These are phyloP conservation scores for Boletus speciosus DNA, from an alignment of 768 basidiomycete species.

Conservation along the genomic window DNA sequence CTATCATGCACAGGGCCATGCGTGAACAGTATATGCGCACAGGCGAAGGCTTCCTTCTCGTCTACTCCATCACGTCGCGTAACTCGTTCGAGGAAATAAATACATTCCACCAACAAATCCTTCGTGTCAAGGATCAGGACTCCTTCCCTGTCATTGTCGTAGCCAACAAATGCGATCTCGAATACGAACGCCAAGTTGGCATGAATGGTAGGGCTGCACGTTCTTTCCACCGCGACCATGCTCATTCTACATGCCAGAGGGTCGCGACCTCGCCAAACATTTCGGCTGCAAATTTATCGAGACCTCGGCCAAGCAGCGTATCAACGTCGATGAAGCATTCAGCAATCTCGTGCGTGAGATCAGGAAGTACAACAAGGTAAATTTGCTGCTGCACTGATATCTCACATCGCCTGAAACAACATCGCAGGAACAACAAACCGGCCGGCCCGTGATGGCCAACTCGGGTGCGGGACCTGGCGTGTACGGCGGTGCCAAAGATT, in stretches of 20 bases:
- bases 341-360: constrained; percentile 91
- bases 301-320: constrained; percentile 93
- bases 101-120: constrained; percentile 93
- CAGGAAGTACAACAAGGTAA: constrained; percentile 87
- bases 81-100: constrained; percentile 97
- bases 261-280: constrained; percentile 92
- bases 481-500: constrained; percentile 43
- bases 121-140: constrained; percentile 95
- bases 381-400: constrained; percentile 9
- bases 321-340: constrained; percentile 97
- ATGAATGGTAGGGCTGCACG: constrained; percentile 67
- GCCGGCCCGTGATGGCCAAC: constrained; percentile 59
- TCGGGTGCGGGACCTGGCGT: constrained; percentile 42
- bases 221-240: not conserved
- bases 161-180: constrained; percentile 97
- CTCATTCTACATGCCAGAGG: constrained; percentile 57
- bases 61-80: constrained; percentile 97
- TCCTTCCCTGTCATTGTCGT: constrained; percentile 94
- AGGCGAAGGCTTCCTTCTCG: constrained; percentile 95
- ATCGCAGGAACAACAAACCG: constrained; percentile 70
- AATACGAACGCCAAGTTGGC: constrained; percentile 94
- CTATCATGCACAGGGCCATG: constrained; percentile 69
- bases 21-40: constrained; percentile 99
- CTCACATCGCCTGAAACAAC: constrained; percentile 7
- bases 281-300: constrained; percentile 94